Conservation (phyloP, 1,139 yeast species). For the Lodderomyces oxycetoniae region DNA sequence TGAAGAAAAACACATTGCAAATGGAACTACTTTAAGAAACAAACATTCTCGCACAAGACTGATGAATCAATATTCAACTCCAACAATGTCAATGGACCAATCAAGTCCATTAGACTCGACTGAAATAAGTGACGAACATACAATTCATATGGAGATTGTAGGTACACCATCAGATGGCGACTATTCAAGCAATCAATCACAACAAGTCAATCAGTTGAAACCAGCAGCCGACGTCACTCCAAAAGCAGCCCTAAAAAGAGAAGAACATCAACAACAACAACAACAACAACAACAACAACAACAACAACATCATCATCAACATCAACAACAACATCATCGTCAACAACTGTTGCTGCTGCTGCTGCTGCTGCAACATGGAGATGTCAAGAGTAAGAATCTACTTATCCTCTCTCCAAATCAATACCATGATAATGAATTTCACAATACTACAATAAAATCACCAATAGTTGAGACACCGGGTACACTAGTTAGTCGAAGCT, state of each 20-base stretch:
- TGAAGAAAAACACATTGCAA: conserved; percentile 6
- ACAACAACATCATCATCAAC: not conserved
- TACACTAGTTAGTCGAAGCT: conserved; percentile 6
- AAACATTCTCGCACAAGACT: conserved; percentile 6
- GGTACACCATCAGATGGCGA: conserved; percentile 15
- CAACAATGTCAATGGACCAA: conserved; percentile 4
- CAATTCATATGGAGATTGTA: conserved; percentile 17
- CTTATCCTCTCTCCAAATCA: conserved; percentile 42
- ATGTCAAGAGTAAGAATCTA: conserved; percentile 22
- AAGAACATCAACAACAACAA: conserved; percentile 1
- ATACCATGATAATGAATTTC: conserved; percentile 34
- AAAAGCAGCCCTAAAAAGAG: conserved; percentile 5
- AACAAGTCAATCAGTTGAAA: conserved; percentile 16
- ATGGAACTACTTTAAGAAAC: conserved; percentile 12
- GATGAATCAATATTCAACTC: conserved; percentile 9
- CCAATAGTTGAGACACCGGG: conserved; percentile 13
- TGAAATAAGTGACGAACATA: conserved; percentile 2
- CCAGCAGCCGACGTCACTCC: conserved; percentile 24
- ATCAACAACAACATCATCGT: not conserved
- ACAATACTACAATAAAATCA: conserved; percentile 16
- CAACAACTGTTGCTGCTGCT: not conserved
- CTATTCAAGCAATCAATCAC: not conserved
- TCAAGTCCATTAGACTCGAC: not conserved
- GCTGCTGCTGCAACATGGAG: not conserved
- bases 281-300: not conserved